A percentile compares a stretch with the other conserved stretches of the same genome.
These are phyloP conservation scores for Alternaria conjuncta DNA, from an alignment of 2,329 filamentous ascomycete genomes.

Conservation along the genomic window DNA sequence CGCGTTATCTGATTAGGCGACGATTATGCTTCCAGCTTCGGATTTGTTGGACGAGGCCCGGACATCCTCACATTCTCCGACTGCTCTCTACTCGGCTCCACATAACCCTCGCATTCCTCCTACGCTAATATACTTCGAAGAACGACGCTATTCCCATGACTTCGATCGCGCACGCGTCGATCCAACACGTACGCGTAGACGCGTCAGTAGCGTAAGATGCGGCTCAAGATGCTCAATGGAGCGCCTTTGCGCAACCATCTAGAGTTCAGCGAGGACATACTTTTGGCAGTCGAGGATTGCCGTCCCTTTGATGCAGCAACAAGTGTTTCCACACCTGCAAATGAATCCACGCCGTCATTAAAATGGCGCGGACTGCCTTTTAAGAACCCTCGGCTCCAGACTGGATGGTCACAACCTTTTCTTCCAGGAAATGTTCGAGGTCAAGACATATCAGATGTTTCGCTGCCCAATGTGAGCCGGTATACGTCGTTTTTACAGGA, in stretches of 20 bases:
- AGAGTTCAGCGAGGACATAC: slow-evolving; percentile 59
- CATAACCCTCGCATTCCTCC: background rate
- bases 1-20: background rate
- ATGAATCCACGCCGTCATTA: slow-evolving; percentile 13
- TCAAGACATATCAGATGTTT: slow-evolving; percentile 10
- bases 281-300: slow-evolving; percentile 60
- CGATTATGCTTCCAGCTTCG: background rate
- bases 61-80: slow-evolving; percentile 9
- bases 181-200: background rate
- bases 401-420: slow-evolving; percentile 44
- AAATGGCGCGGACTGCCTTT: slow-evolving; percentile 41
- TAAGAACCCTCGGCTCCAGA: slow-evolving; percentile 25
- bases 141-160: background rate
- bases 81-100: background rate
- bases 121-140: background rate
- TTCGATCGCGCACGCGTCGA: background rate
- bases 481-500: slow-evolving; percentile 16
- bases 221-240: slow-evolving; percentile 62
- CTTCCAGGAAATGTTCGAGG: slow-evolving; percentile 20
- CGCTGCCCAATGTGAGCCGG: slow-evolving; percentile 24
- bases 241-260: slow-evolving; percentile 64
- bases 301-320: slow-evolving; percentile 39
- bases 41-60: background rate
- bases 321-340: background rate
- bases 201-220: slow-evolving; percentile 31